phyloP scores from a whole-genome alignment of 169 alveolate genomes.

The Eimeria brunetti region DNA sequence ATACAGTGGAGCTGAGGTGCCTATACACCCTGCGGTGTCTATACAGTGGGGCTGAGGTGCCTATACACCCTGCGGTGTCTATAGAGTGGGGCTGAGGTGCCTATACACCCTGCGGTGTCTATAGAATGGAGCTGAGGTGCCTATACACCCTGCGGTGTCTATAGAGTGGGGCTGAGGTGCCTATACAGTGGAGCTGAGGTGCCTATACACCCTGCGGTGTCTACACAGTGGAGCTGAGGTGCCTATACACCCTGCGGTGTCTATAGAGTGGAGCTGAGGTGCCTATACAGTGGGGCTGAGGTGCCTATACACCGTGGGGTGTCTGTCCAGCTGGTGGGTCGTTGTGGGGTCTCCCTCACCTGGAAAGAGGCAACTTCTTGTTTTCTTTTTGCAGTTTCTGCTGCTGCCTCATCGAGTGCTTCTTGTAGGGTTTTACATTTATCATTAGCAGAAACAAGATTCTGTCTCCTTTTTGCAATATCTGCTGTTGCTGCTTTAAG shows the following conservation, averaged over 20 bases:
- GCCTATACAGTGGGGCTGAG: no score
- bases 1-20: slow-evolving; percentile 1
- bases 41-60: not conserved
- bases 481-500: slow-evolving; percentile 39
- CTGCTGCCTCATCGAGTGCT: not conserved
- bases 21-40: not conserved
- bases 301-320: not conserved
- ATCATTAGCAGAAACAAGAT: not conserved
- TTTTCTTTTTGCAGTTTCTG: not conserved
- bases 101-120: no score
- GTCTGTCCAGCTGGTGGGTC: not conserved
- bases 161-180: no score
- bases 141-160: no score
- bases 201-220: no score
- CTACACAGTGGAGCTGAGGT: no score
- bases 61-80: not conserved
- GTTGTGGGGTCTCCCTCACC: not conserved
- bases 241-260: no score
- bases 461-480: slow-evolving; percentile 1
- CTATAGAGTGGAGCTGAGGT: no score
- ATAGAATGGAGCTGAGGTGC: no score
- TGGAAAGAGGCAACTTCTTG: slow-evolving; percentile 25
- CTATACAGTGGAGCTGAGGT: no score
- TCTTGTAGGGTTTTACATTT: not conserved
- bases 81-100: no score